Percentiles rank a stretch among this genome's conserved stretches.
Conservation (phyloP, 805 yeast species). For the Teunomyces barrocoloradensis region DNA sequence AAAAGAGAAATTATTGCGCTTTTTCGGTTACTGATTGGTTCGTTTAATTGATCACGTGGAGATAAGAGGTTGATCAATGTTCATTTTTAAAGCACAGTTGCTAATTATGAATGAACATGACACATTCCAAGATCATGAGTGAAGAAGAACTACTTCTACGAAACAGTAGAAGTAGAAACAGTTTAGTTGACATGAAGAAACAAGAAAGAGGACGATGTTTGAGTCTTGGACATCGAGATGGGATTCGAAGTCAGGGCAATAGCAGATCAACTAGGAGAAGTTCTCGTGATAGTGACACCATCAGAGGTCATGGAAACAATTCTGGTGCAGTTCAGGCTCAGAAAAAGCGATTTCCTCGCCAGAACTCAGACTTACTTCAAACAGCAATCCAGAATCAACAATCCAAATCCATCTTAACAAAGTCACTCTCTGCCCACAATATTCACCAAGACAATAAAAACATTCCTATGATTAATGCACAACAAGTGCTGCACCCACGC, state of each 20-base stretch:
- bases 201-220: neutral
- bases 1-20: neutral
- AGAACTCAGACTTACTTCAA: slow-evolving; percentile 10
- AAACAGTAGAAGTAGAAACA: neutral
- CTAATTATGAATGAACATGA: neutral
- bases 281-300: neutral
- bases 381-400: slow-evolving; percentile 13
- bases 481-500: slow-evolving; percentile 2
- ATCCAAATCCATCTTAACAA: slow-evolving; percentile 8
- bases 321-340: neutral
- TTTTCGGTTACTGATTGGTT: neutral
- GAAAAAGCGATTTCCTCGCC: slow-evolving; percentile 1
- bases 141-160: neutral
- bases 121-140: neutral
- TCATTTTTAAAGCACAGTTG: too few relatives aligned
- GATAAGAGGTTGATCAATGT: neutral
- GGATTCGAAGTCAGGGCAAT: slow-evolving; percentile 1
- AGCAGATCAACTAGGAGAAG: neutral
- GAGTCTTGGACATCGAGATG: neutral
- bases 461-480: slow-evolving; percentile 10
- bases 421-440: slow-evolving; percentile 11
- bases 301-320: neutral
- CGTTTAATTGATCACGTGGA: neutral
- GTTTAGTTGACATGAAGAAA: neutral
- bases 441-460: slow-evolving; percentile 3